Base-by-base conservation (phyloP, 2,329 filamentous ascomycete species). In the Arthrobotrys iridis region DNA sequence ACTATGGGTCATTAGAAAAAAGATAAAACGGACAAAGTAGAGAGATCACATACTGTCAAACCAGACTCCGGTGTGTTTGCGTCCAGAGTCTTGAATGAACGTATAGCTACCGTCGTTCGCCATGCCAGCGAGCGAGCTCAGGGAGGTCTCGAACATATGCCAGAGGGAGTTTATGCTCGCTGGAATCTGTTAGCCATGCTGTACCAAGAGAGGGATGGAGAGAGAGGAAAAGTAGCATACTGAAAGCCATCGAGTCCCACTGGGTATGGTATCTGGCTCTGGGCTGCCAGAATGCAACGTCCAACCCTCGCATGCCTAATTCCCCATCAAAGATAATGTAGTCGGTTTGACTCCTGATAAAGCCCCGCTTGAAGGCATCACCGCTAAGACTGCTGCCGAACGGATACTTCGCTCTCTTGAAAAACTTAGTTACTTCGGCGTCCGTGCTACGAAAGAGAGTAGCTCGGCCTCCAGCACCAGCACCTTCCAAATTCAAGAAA, bases 401-500 rank as follows among this genome's bases (percentile, higher is more conserved):
- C 0, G 95, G 94, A 81, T 93, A 85, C 41, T 79, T 78, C 20
- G 87, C 86, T 26, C 87, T 87, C 66, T 86, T 85, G 82, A 97
- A 98, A 30, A 91, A 91, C 73, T 87, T 87, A 0, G 93, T 94
- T 22, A 96, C 90, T 82, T 97, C 91, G 2, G 90, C 88, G 82
- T 98, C 95, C 0, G 93, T 94, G 60, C 90, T 90, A 71, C 95
- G 88, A 83, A 99, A 98, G 1, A 98, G 84, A 8, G 91, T 90
- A 2, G 94, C 93, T 72, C 93, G 87, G 0, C 94, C 93, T 8
- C 95, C 95, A 10, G 94, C 94, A 57, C 94, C 95, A 41, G 94
- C 94, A 10, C 95, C 95, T 82, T 99, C 95, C 13, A 99, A 87
- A 79, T 99, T 99, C 78, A 98, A 84, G 80, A 99, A 98, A 0